phyloP scores from a whole-genome alignment of 495 filamentous ascomycete species.

The Chaetomium cochliodes region DNA sequence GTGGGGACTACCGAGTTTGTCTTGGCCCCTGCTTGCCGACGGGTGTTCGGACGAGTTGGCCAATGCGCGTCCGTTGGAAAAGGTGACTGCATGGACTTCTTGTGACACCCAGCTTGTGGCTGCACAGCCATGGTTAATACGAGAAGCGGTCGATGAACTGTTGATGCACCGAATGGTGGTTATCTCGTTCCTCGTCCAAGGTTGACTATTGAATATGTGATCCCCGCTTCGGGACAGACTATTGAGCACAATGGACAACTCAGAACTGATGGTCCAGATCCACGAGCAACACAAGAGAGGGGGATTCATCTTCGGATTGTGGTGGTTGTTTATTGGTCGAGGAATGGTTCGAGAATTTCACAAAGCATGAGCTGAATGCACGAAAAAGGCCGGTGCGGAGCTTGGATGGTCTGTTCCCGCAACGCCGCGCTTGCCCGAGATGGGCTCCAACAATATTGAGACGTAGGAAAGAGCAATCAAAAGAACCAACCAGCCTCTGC shows the following conservation, averaged over 20 bases:
- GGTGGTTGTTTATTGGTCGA: constrained; percentile 1
- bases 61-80: constrained; percentile 10
- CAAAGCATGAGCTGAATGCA: neutral
- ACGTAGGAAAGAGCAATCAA: neutral
- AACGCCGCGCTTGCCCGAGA: constrained; percentile 1
- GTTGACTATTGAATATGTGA: neutral
- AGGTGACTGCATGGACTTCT: neutral
- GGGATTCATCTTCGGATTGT: neutral
- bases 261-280: neutral
- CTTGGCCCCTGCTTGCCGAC: neutral
- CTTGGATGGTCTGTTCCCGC: neutral
- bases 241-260: neutral
- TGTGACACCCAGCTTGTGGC: constrained; percentile 12
- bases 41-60: neutral
- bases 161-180: neutral
- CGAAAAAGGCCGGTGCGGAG: neutral
- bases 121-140: constrained; percentile 9
- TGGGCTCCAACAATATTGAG: neutral
- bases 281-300: neutral
- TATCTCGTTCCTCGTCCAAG: neutral
- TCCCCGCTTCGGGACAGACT: constrained; percentile 1
- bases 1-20: neutral
- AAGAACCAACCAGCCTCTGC: neutral
- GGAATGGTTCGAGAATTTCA: neutral
- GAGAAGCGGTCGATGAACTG: neutral